Conservation (phyloP, 2,329 filamentous ascomycete genomes). For the Aspergillus sclerotialis region DNA sequence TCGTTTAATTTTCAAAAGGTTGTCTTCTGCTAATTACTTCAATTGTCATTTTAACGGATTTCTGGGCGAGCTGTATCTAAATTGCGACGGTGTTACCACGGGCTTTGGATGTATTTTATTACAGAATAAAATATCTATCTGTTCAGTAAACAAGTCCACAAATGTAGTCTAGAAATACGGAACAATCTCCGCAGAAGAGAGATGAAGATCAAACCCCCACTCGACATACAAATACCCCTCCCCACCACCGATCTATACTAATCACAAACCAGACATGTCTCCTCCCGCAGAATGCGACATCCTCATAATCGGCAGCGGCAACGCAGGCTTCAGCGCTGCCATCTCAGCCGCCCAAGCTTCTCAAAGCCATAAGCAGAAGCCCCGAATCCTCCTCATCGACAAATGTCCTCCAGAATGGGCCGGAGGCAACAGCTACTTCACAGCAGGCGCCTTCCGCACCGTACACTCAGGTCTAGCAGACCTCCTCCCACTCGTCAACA, state of each 20-base stretch:
- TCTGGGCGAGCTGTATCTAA: too few species aligned
- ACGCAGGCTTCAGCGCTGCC: slow-evolving; percentile 58
- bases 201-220: too few species aligned
- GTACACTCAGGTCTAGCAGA: slow-evolving; percentile 50
- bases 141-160: background rate
- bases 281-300: slow-evolving; percentile 18
- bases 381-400: slow-evolving; percentile 50
- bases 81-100: too few species aligned
- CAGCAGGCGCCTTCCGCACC: slow-evolving; percentile 57
- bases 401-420: slow-evolving; percentile 53
- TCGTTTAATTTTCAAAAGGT: slow-evolving; percentile 57
- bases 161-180: background rate
- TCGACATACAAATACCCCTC: too few species aligned
- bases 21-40: slow-evolving; percentile 9
- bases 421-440: slow-evolving; percentile 60
- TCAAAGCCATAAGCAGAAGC: slow-evolving; percentile 30
- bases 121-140: background rate
- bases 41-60: slow-evolving; percentile 8
- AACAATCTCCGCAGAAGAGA: background rate
- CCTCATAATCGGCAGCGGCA: slow-evolving; percentile 56
- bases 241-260: too few species aligned
- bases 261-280: slow-evolving; percentile 5
- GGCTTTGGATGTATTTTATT: background rate
- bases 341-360: slow-evolving; percentile 44
- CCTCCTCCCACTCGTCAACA: slow-evolving; percentile 56